Percentiles rank a stretch among this genome's conserved stretches.
These are phyloP conservation scores for Annulohypoxylon stygium DNA, from an alignment of 495 filamentous ascomycete species.

Conservation along the genomic window DNA sequence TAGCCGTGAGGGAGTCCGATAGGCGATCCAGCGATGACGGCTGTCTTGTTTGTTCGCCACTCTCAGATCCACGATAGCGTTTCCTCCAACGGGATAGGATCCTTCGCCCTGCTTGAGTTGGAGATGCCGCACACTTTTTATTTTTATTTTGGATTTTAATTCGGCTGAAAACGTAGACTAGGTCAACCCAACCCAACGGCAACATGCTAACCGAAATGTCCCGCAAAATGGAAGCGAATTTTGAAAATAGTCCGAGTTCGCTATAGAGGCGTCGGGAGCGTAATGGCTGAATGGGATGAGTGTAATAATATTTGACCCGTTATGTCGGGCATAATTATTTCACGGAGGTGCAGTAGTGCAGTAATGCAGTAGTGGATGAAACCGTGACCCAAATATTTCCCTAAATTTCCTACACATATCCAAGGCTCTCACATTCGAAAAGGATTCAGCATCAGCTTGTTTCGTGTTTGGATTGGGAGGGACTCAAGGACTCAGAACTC, in stretches of 20 bases:
- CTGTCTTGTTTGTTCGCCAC: slow-evolving; percentile 1
- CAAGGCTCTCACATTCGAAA: slow-evolving; percentile 7
- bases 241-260: background rate
- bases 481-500: too few species aligned
- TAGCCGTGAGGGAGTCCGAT: background rate
- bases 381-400: slow-evolving; percentile 17
- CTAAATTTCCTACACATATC: slow-evolving; percentile 4
- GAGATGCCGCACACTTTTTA: background rate
- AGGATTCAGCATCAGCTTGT: slow-evolving; percentile 34
- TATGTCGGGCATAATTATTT: slow-evolving; percentile 6
- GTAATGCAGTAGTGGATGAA: slow-evolving; percentile 16
- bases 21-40: background rate
- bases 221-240: background rate
- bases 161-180: background rate
- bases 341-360: background rate
- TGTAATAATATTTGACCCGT: background rate
- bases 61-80: background rate
- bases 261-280: background rate
- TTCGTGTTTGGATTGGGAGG: slow-evolving; percentile 32
- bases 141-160: background rate
- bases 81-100: slow-evolving; percentile 7
- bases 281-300: background rate
- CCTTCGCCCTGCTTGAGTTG: slow-evolving; percentile 3
- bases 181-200: background rate
- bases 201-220: background rate